A percentile compares a stretch with the other conserved stretches of the same genome.
phyloP scores from a whole-genome alignment of 139 green algal species.

The Chlamydomonas incerta region DNA sequence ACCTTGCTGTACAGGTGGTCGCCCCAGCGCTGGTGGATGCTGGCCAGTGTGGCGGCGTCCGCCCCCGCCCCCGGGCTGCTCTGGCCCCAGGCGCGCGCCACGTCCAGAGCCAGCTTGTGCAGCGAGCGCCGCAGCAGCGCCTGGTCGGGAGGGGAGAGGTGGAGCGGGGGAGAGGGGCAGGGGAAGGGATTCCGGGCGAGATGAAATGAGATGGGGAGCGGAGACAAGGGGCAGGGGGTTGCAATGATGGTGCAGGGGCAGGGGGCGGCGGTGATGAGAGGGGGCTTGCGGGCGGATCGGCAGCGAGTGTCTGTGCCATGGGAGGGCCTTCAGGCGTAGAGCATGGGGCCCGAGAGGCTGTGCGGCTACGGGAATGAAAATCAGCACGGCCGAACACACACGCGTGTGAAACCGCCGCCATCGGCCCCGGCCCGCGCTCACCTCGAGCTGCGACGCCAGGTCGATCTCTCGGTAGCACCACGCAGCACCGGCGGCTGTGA shows the following conservation, averaged over 20 bases:
- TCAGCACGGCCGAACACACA: no score
- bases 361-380: no score
- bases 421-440: conserved; percentile 61
- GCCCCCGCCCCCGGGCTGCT: conserved; percentile 45
- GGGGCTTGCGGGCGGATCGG: no score
- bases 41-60: conserved; percentile 60
- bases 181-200: no score
- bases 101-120: conserved; percentile 81
- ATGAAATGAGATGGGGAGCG: no score
- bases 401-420: no score
- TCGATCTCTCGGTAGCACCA: conserved; percentile 29
- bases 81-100: conserved; percentile 54
- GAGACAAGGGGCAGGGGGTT: no score
- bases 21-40: conserved; percentile 73
- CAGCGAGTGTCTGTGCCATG: no score
- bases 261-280: no score
- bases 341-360: no score
- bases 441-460: conserved; percentile 72
- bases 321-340: no score
- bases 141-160: neutral
- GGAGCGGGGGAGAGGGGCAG: neutral
- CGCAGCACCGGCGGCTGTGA: neutral
- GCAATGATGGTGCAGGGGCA: no score
- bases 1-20: conserved; percentile 89
- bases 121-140: conserved; percentile 58